These are phyloP conservation scores for Leucogyrophana mollusca DNA, from an alignment of 768 basidiomycete species.

Conservation along the genomic window DNA sequence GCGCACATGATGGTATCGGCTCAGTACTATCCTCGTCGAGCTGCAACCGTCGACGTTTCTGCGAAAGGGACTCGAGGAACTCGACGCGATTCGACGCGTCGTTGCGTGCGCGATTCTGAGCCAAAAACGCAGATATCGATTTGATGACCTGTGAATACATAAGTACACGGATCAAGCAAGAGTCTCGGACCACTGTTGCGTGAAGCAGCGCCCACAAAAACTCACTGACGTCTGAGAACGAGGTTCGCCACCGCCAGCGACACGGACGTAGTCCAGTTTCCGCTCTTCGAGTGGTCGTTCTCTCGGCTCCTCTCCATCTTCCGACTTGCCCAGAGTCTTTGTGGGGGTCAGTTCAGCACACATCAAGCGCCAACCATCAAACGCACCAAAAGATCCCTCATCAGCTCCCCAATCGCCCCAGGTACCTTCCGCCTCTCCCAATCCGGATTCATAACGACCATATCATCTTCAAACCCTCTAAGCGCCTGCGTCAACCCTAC, in stretches of 20 bases:
- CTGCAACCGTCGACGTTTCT: conserved; percentile 49
- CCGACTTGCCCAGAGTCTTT: conserved; percentile 29
- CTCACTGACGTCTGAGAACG: conserved; percentile 61
- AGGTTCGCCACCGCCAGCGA: conserved; percentile 44
- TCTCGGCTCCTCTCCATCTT: conserved; percentile 21
- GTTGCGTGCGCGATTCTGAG: conserved; percentile 67
- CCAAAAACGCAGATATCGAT: conserved; percentile 70
- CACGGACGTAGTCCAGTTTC: conserved; percentile 61
- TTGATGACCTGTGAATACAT: conserved; percentile 53
- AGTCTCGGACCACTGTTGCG: neutral
- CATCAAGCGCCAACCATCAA: neutral
- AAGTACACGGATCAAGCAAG: conserved; percentile 1
- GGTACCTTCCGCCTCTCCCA: conserved; percentile 64
- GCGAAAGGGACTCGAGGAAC: conserved; percentile 59
- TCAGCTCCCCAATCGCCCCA: conserved; percentile 50
- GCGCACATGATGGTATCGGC: conserved; percentile 59
- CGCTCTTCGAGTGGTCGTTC: conserved; percentile 57
- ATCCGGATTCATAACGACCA: conserved; percentile 64
- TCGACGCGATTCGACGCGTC: conserved; percentile 77
- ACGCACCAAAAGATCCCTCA: conserved; percentile 51
- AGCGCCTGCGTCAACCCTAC: conserved; percentile 58
- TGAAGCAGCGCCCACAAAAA: conserved; percentile 8
- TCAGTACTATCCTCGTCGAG: conserved; percentile 32
- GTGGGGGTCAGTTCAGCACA: neutral
- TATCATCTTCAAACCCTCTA: conserved; percentile 66